Conservation (phyloP, 371 early-diverging fungal species). For the Mucor piriformis region DNA sequence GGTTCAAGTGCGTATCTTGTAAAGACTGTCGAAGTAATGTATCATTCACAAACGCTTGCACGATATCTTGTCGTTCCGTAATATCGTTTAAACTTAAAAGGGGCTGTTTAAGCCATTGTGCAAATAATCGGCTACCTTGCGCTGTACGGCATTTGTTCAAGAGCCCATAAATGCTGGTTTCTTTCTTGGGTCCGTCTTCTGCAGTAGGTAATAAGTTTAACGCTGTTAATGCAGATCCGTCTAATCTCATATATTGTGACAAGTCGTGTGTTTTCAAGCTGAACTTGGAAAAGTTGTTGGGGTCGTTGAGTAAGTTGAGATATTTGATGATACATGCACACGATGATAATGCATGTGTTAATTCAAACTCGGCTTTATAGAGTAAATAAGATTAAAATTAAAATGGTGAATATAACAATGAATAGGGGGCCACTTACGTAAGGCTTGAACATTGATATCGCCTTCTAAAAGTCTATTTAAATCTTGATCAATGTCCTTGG, state of each 20-base stretch:
- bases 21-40: conserved; percentile 72
- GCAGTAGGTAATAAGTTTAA: conserved; percentile 84
- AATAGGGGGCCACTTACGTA: conserved; percentile 56
- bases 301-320: conserved; percentile 71
- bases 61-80: conserved; percentile 76
- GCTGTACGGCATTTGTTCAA: conserved; percentile 91
- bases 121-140: conserved; percentile 86
- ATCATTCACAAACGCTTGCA: conserved; percentile 74
- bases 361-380: conserved; percentile 77
- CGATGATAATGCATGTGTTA: conserved; percentile 78
- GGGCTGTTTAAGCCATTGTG: conserved; percentile 96
- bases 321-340: conserved; percentile 82
- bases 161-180: conserved; percentile 83
- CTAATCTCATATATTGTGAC: conserved; percentile 91
- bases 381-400: not conserved
- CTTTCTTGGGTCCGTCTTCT: conserved; percentile 78
- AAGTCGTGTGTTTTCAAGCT: conserved; percentile 73
- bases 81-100: conserved; percentile 77
- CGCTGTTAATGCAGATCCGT: conserved; percentile 88
- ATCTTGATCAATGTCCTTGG: conserved; percentile 85
- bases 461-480: conserved; percentile 77
- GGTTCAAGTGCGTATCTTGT: conserved; percentile 77
- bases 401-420: not conserved
- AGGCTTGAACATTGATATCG: conserved; percentile 64
- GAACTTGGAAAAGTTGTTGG: conserved; percentile 77